Evolutionary conservation across 2,329 filamentous ascomycete species (phyloP), one percentile per base, ranked within the genome.

Genomic region (Mycosphaerella sp.): DNA sequence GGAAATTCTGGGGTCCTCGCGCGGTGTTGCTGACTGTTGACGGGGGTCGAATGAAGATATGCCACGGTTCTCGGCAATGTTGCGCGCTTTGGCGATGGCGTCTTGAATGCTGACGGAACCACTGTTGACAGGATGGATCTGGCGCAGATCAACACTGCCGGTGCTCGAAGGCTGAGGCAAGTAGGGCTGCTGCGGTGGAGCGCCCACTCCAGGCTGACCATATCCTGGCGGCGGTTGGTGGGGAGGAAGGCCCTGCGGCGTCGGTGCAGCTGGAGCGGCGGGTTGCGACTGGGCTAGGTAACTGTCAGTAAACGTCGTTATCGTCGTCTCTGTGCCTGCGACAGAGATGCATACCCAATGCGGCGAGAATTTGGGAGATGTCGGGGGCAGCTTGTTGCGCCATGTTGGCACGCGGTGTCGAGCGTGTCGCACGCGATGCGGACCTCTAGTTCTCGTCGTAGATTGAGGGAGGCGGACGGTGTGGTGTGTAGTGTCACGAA

Each of bases 81-180:
- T 86, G 69, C 87, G 87, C 45, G 89, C 89, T 69, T 90, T 89
- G 39, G 89, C 87, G 64, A 95, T 85, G 46, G 89, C 87, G 69
- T 95, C 89, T 55, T 86, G 81, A 60, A 95, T 85, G 70, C 85
- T 92, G 63, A 95, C 85, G 17, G 86, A 89, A 55, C 89, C 89
- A 31, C 87, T 87, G 68, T 80, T 89, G 52, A 86, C 80, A 4
- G 89, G 89, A 65, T 87, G 86, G 67, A 93, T 88, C 52, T 81
- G 79, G 72, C 85, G 91, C 49, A 95, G 73, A 67, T 95, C 89
- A 59, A 95, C 77, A 63, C 82, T 90, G 48, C 89, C 89, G 55
- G 86, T 87, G 53, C 79, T 80, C 5, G 85, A 81, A 2, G 87
- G 87, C 62, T 84, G 83, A 2, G 86, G 86, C 31, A 86, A 73